Percentiles rank a stretch among this genome's conserved stretches.
These are phyloP conservation scores for Kalmusia sp. DNA, from an alignment of 2,329 filamentous ascomycete genomes.

Conservation along the genomic window DNA sequence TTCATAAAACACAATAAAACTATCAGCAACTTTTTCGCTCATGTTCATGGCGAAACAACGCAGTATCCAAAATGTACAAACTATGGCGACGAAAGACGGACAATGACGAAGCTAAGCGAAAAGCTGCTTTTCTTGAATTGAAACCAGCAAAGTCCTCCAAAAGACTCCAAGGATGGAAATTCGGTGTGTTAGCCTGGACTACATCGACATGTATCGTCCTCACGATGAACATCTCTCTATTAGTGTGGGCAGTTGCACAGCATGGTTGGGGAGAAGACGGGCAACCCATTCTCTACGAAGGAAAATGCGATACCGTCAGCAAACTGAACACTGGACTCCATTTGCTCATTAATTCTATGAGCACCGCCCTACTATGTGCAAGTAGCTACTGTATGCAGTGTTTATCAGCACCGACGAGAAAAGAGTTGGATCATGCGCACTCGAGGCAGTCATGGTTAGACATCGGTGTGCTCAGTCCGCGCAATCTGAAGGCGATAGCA, in stretches of 20 bases:
- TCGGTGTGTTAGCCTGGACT: background rate
- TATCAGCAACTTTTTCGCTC: no score
- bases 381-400: slow-evolving; percentile 4
- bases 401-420: background rate
- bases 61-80: no score
- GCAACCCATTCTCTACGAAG: background rate
- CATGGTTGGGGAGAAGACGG: background rate
- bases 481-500: background rate
- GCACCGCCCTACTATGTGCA: background rate
- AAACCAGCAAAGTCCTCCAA: background rate
- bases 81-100: no score
- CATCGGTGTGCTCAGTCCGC: background rate
- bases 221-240: background rate
- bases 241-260: background rate
- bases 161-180: background rate
- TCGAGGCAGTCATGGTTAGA: background rate
- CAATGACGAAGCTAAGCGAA: no score
- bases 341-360: slow-evolving; percentile 1
- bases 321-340: background rate
- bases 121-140: background rate
- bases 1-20: no score
- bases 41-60: no score
- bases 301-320: background rate
- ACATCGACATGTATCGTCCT: background rate
- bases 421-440: slow-evolving; percentile 1